phyloP scores from a whole-genome alignment of 1,284 basidiomycete species.

The Trichosporon ovoides region DNA sequence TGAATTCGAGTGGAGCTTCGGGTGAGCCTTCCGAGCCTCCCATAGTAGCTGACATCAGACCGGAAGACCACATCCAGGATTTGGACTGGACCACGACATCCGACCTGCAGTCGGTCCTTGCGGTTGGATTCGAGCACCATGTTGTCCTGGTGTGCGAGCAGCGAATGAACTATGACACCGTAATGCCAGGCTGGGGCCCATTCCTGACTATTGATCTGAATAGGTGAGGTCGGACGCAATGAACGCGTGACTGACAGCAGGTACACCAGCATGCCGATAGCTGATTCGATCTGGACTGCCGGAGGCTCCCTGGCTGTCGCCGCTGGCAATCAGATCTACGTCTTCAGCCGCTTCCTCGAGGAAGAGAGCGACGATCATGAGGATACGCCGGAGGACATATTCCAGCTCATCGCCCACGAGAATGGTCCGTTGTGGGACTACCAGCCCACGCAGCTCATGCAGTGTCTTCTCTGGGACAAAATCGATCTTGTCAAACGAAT shows the following conservation, averaged over 20 bases:
- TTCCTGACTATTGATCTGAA: constrained; percentile 67
- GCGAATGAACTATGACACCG: constrained; percentile 80
- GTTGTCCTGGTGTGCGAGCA: constrained; percentile 81
- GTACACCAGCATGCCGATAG: constrained; percentile 71
- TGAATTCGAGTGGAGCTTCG: constrained; percentile 59
- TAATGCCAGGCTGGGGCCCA: constrained; percentile 70
- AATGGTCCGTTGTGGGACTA: constrained; percentile 83
- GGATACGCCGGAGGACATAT: constrained; percentile 54
- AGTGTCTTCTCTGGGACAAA: constrained; percentile 85
- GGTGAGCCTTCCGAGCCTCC: constrained; percentile 16
- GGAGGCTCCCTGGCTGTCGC: constrained; percentile 63
- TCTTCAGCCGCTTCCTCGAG: constrained; percentile 53
- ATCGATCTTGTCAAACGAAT: constrained; percentile 74
- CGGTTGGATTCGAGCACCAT: constrained; percentile 71
- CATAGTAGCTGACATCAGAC: neutral
- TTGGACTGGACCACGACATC: constrained; percentile 89
- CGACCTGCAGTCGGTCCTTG: constrained; percentile 79
- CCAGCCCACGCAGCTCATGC: constrained; percentile 85
- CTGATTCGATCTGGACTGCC: constrained; percentile 80
- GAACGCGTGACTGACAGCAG: neutral
- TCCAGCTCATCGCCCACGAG: constrained; percentile 70
- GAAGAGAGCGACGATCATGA: constrained; percentile 16
- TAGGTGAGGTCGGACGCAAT: constrained; percentile 25
- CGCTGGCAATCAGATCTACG: constrained; percentile 69
- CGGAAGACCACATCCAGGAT: constrained; percentile 62